Percentiles rank a stretch among this genome's conserved stretches.
phyloP scores from a whole-genome alignment of 257 asterid genomes.

The Jasminum sambac region DNA sequence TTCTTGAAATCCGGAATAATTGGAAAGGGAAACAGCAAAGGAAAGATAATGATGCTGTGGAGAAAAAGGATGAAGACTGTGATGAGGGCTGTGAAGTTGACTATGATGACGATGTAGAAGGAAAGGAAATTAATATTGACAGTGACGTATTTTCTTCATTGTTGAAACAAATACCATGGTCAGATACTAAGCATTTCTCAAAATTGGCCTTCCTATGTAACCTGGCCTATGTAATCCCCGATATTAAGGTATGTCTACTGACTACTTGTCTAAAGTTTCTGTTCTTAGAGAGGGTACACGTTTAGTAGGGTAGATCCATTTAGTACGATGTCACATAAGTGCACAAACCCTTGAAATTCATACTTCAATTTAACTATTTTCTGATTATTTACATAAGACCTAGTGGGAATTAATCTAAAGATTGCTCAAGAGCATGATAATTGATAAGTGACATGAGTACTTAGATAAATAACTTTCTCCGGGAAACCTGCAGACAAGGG shows the following conservation, averaged over 20 bases:
- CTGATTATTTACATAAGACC: background rate
- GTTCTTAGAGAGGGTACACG: background rate
- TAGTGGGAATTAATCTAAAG: background rate
- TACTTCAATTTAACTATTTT: background rate
- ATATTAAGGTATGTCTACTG: conserved; percentile 60
- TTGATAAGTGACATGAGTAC: background rate
- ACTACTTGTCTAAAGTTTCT: background rate
- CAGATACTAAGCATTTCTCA: conserved; percentile 69
- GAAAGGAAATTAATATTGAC: conserved; percentile 31
- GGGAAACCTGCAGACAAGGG: conserved; percentile 55
- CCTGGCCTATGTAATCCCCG: conserved; percentile 80
- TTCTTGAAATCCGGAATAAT: conserved; percentile 53
- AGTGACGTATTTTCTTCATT: conserved; percentile 46
- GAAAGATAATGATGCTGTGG: conserved; percentile 24
- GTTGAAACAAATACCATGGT: conserved; percentile 56
- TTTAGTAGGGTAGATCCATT: background rate
- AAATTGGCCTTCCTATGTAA: conserved; percentile 78
- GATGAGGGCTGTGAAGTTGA: conserved; percentile 54
- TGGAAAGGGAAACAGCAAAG: conserved; percentile 51
- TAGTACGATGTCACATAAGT: background rate
- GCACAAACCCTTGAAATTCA: background rate
- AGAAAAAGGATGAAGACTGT: conserved; percentile 31
- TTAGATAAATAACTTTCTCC: background rate
- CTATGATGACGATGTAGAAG: conserved; percentile 52
- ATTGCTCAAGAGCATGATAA: background rate